Evolutionary conservation across 305 asterid species (phyloP), one percentile per base, ranked within the genome.

Genomic region (Plantago lanceolata): DNA sequence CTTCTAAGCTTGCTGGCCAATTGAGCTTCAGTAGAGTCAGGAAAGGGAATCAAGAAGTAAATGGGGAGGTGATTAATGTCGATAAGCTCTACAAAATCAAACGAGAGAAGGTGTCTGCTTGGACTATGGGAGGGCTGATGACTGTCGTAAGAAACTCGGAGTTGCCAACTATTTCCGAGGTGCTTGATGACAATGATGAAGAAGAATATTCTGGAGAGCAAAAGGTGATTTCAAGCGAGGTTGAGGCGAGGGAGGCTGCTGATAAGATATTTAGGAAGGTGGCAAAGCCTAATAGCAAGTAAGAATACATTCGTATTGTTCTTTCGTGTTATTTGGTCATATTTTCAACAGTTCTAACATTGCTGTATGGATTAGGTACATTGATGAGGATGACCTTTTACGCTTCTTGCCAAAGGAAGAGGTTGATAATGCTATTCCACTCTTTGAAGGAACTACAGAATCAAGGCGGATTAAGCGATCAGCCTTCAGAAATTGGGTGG

Each of bases 401-500:
- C 77, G 11, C 3, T 88, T 55, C 79, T 77, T 85, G 84, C 79
- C 86, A 9, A 71, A 69, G 56, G 92, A 84, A 48, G 90, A 84
- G 75, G 88, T 81, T 19, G 95, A 79, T 53, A 74, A 78, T 61
- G 87, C 77, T 15, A 21, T 85, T 61, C 80, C 83, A 15, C 72
- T 84, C 18, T 82, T 85, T 19, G 87, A 79, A 62, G 96, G 91
- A 66, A 81, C 81, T 26, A 77, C 79, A 58, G 88, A 88, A 64
- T 35, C 81, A 0, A 82, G 83, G 57, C 70, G 75, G 58, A 88
- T 88, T 18, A 82, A 78, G 79, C 77, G 80, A 71, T 71, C 84
- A 24, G 64, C 94, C 47, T 85, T 88, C 44, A 75, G 79, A 70
- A 85, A 68, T 70, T 88, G 91, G 91, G 94, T 85, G 90, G 96